Evolutionary conservation across 225 moss, liverwort and hornwort genomes (phyloP), one percentile per base, ranked within the genome.

Genomic region (Bryum argenteum): DNA sequence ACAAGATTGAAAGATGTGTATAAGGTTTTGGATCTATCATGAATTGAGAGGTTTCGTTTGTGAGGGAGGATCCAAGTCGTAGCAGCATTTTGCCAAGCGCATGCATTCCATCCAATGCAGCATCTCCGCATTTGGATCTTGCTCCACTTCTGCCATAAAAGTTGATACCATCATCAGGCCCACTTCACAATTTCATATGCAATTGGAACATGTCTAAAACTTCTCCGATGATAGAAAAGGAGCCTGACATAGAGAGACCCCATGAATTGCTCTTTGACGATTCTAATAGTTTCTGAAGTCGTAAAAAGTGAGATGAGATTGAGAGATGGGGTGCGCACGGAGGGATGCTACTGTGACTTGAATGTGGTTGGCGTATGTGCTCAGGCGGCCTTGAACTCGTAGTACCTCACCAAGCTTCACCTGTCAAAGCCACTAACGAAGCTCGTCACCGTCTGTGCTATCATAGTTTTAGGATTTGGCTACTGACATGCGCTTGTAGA

Each of bases 81-180:
- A 94, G 75, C 81, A 91, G 62, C 74, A 72, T 23, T 85, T 79
- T 6, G 94, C 87, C 58, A 91, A 79, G 64, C 82, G 83, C 85
- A 91, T 84, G 78, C 89, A 89, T 65, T 90, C 88, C 79, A 90
- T 55, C 94, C 94, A 94, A 75, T 91, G 90, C 53, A 89, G 64
- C 68, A 84, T 77, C 87, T 94, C 94, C 8, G 90, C 81, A 74
- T 91, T 91, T 42, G 91, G 90, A 82, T 94, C 91, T 68, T 67
- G 83, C 75, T 94, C 94, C 40, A 37, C 70, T 72, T 80, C 89
- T 87, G 62, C 8, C 63, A 71, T n/a, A 71, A 52, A 54, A 72
- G 2, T 73, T 20, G 40, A 44, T 72, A 57, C 38, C 71, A 84
- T 9, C 37, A 43, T n/a, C 61, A 37, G 28, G 11, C 11, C n/a